Evolutionary conservation across 208 protist species (phyloP).

Genomic region (Endotrypanum monterogeii): DNA sequence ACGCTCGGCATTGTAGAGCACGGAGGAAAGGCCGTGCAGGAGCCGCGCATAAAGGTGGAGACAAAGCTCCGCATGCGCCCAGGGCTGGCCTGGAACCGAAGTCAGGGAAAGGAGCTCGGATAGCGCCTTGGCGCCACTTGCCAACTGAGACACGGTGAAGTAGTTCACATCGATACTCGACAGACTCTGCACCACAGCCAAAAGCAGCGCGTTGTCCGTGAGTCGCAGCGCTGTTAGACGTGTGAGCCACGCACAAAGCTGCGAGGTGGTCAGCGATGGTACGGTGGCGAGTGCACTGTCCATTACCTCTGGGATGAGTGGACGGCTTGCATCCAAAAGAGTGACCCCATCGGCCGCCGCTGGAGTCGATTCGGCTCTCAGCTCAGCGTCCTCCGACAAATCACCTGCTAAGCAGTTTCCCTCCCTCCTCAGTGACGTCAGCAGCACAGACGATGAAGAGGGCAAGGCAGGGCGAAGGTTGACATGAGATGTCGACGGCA

Average conservation of each 20-base stretch:
- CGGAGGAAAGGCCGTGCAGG: conserved; percentile 9
- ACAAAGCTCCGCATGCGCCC: conserved; percentile 21
- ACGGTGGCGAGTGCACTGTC: conserved; percentile 13
- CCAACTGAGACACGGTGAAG: conserved; percentile 39
- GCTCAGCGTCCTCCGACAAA: background rate
- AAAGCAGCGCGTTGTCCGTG: conserved; percentile 36
- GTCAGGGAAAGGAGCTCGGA: background rate
- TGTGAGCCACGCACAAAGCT: conserved; percentile 55
- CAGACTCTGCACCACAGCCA: conserved; percentile 28
- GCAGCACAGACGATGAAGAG: background rate
- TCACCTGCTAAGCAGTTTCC: background rate
- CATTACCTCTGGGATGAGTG: conserved; percentile 27
- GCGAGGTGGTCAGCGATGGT: conserved; percentile 39
- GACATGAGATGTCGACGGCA: background rate
- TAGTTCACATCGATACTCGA: background rate
- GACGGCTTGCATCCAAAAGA: conserved; percentile 18
- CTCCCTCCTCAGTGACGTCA: background rate
- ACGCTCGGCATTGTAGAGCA: conserved; percentile 16
- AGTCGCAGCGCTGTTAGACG: conserved; percentile 42
- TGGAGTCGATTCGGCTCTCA: background rate
- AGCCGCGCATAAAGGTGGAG: conserved; percentile 12
- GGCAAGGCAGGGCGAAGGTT: background rate
- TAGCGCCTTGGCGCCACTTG: conserved; percentile 32
- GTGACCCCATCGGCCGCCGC: background rate
- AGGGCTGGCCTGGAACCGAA: conserved; percentile 3